These are phyloP conservation scores for Cladosporium sp. DNA, from an alignment of 2,329 filamentous ascomycete genomes.

Conservation along the genomic window DNA sequence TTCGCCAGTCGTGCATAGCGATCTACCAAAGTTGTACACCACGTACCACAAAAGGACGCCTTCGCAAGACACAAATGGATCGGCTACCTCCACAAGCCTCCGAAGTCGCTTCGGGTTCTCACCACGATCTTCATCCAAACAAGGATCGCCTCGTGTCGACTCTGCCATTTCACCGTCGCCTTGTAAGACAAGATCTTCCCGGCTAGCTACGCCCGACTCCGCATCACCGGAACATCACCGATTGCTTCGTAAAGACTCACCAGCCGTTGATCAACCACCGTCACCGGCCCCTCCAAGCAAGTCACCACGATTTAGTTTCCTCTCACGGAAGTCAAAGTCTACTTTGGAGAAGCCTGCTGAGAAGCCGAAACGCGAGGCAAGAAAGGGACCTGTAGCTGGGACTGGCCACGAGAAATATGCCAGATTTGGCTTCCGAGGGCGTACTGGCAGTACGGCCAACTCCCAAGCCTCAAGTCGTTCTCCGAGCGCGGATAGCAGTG, in stretches of 20 bases:
- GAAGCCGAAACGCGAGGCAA: constrained; percentile 59
- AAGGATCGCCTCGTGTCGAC: constrained; percentile 34
- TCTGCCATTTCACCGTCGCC: constrained; percentile 35
- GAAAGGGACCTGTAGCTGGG: constrained; percentile 84
- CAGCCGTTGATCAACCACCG: constrained; percentile 41
- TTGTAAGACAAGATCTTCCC: constrained; percentile 24
- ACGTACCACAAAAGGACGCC: constrained; percentile 52
- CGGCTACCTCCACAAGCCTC: constrained; percentile 38
- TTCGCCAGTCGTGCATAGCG: constrained; percentile 58
- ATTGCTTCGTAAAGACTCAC: constrained; percentile 34
- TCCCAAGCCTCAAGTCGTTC: constrained; percentile 48
- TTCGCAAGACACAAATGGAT: constrained; percentile 47
- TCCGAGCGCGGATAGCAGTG: constrained; percentile 43
- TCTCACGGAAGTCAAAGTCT: constrained; percentile 70
- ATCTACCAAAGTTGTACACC: constrained; percentile 50
- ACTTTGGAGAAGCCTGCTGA: constrained; percentile 53
- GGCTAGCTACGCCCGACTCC: constrained; percentile 23
- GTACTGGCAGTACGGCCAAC: constrained; percentile 61
- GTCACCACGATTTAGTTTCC: constrained; percentile 73
- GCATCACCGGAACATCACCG: constrained; percentile 16
- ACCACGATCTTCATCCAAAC: constrained; percentile 34
- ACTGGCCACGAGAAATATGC: constrained; percentile 91
- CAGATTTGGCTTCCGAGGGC: constrained; percentile 62
- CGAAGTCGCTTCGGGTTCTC: constrained; percentile 41
- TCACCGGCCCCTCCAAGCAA: constrained; percentile 55